These are phyloP conservation scores for Syzygium oleosum DNA, from an alignment of 345 rosid species.

Conservation along the genomic window DNA sequence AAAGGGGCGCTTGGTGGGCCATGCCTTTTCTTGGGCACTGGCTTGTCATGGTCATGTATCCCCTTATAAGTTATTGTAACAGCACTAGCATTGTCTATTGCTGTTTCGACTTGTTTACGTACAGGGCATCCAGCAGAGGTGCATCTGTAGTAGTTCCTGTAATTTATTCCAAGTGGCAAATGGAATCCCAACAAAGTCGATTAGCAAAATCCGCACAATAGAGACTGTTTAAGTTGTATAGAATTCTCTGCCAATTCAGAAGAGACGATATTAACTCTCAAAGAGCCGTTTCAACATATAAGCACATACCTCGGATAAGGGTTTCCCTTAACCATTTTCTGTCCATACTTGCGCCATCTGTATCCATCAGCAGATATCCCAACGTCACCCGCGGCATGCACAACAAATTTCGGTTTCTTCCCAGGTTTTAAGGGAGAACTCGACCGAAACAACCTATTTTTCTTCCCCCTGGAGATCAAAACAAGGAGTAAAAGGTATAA, in stretches of 20 bases:
- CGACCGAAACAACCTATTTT: constrained; percentile 27
- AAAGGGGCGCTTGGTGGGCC: constrained; percentile 73
- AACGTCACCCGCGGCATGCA: constrained; percentile 84
- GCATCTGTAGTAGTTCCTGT: constrained; percentile 93
- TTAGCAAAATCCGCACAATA: background rate
- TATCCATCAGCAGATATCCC: constrained; percentile 90
- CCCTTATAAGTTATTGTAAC: constrained; percentile 80
- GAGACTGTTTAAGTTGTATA: background rate
- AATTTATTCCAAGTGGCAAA: background rate
- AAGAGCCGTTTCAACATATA: background rate
- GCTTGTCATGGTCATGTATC: constrained; percentile 87
- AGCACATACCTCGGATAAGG: constrained; percentile 65
- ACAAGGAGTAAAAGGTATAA: constrained; percentile 5
- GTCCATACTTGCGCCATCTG: constrained; percentile 97
- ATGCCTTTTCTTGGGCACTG: constrained; percentile 85
- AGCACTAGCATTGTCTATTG: constrained; percentile 51
- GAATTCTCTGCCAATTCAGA: background rate
- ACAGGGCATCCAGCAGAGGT: constrained; percentile 92
- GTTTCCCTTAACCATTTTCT: constrained; percentile 97
- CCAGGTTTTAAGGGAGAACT: constrained; percentile 40
- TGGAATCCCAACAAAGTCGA: background rate
- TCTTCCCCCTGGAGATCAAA: constrained; percentile 44
- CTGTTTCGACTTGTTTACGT: constrained; percentile 80
- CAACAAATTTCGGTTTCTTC: constrained; percentile 64
- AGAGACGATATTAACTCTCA: background rate